Evolutionary conservation across 345 rosid genomes (phyloP), one percentile per base, ranked within the genome.

Genomic region (Bruguiera sexangula): DNA sequence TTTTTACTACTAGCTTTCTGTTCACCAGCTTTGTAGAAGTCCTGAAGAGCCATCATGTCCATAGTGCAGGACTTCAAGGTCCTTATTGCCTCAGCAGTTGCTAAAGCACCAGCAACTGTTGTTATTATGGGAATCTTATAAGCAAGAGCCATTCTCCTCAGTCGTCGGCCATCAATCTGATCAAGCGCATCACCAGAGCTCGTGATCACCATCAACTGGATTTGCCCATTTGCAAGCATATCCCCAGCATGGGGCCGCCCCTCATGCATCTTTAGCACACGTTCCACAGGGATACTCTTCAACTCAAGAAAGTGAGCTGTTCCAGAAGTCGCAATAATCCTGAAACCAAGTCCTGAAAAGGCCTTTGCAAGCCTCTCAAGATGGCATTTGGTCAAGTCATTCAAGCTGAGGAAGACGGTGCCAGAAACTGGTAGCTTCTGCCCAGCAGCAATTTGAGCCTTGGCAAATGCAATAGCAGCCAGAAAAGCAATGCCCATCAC

Each of bases 171-270:
- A 66, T 95, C 97, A 32, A 85, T 90, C 82, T 87, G 96, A 81
- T 95, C 99, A 67, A 82, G 82, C 29, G 87, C 62, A 78, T 92
- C 97, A 2, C 91, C 92, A 1, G 99, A 92, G 77, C 97, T 92
- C 0, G 98, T 92, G 75, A 92, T 90, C 70, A 90, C 87, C 96
- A 92, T 86, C 86, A 95, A 72, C 69, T 95, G 96, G 71, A 95
- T 85, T 57, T 89, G 89, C 55, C 98, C 97, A 56, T 90, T 95
- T 32, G 98, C 91, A 66, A 95, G 80, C 96, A 90, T 86, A 79
- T 95, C 99, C 64, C 94, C 99, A 58, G 96, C 96, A 82, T 95
- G 91, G 51, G 97, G 99, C 39, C 96, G 76, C 43, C 98, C 99
- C 76, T 92, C 96, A 6, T 95, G 98, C 90, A 95, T 56, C 85